A percentile compares a stretch with the other conserved stretches of the same genome.
Evolutionary conservation across 2,329 filamentous ascomycete genomes (phyloP).

Genomic region (Hymenoscyphus occultus): DNA sequence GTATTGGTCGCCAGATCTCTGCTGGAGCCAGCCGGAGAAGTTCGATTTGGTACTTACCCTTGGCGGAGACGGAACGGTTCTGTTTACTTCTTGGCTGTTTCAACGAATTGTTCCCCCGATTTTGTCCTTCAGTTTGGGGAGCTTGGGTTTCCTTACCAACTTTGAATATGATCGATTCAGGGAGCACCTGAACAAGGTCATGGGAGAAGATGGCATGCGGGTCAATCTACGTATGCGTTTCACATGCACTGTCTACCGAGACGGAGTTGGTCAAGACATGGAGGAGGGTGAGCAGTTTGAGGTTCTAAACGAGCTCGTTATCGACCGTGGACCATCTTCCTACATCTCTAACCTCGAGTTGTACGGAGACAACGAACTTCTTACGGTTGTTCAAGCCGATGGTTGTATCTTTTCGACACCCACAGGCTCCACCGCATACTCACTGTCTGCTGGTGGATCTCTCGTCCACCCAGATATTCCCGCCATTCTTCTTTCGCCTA

Average conservation of each 20-base stretch:
- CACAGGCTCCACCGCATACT: constrained; percentile 93
- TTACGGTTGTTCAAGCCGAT: constrained; percentile 94
- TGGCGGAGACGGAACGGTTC: constrained; percentile 80
- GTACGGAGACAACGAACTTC: constrained; percentile 89
- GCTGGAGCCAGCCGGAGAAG: constrained; percentile 88
- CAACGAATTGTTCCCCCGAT: constrained; percentile 84
- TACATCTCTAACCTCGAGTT: constrained; percentile 97
- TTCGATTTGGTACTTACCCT: constrained; percentile 92
- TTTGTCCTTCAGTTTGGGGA: constrained; percentile 79
- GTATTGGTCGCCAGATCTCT: constrained; percentile 96
- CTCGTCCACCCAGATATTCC: constrained; percentile 96
- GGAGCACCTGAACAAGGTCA: constrained; percentile 79
- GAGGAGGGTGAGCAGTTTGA: constrained; percentile 96
- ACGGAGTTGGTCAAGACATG: constrained; percentile 60
- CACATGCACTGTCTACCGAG: constrained; percentile 92
- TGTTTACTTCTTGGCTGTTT: constrained; percentile 91
- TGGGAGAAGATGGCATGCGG: constrained; percentile 94
- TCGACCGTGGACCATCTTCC: constrained; percentile 92
- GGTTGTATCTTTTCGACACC: constrained; percentile 98
- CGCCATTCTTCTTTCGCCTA: constrained; percentile 92
- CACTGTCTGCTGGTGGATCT: constrained; percentile 89
- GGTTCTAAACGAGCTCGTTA: constrained; percentile 96
- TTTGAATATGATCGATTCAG: constrained; percentile 89
- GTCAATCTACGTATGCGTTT: constrained; percentile 98
- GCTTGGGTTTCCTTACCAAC: constrained; percentile 82